Percentiles rank a stretch among this genome's conserved stretches.
phyloP scores from a whole-genome alignment of 208 protist species.

The Crithidia fasciculata region DNA sequence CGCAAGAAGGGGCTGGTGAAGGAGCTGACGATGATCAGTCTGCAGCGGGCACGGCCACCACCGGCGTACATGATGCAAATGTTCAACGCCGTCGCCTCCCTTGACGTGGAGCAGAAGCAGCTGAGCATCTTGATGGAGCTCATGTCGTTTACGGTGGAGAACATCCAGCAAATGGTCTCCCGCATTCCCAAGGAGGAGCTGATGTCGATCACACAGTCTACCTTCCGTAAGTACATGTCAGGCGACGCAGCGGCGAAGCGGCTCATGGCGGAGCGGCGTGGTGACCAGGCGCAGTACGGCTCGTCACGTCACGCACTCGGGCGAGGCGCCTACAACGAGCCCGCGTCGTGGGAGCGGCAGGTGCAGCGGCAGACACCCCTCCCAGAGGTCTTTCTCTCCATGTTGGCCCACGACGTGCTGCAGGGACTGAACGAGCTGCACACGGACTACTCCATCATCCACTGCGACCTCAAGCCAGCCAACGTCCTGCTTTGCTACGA shows the following conservation, averaged over 20 bases:
- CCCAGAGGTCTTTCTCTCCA: constrained; percentile 99
- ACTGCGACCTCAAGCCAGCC: constrained; percentile 97
- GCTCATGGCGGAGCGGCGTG: constrained; percentile 38
- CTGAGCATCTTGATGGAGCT: constrained; percentile 87
- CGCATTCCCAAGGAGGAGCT: constrained; percentile 72
- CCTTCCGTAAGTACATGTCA: constrained; percentile 64
- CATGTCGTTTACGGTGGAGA: constrained; percentile 84
- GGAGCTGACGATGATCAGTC: constrained; percentile 86
- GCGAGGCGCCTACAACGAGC: constrained; percentile 57
- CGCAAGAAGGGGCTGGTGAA: constrained; percentile 85
- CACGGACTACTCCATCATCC: constrained; percentile 87
- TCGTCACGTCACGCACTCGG: constrained; percentile 68
- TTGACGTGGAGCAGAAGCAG: constrained; percentile 61
- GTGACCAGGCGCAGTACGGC: constrained; percentile 48
- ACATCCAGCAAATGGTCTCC: constrained; percentile 78
- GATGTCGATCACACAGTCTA: constrained; percentile 71
- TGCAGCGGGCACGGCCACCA: constrained; percentile 48
- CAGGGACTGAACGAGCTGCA: constrained; percentile 87
- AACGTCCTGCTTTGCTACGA: constrained; percentile 94
- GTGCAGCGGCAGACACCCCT: constrained; percentile 98
- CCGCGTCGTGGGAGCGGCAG: constrained; percentile 79
- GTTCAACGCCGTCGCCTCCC: constrained; percentile 80
- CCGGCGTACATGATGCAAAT: constrained; percentile 81
- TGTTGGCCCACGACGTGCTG: constrained; percentile 97
- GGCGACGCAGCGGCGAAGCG: constrained; percentile 22